A percentile compares a stretch with the other conserved stretches of the same genome.
phyloP scores from a whole-genome alignment of 257 asterid species.

The Plantago major region DNA sequence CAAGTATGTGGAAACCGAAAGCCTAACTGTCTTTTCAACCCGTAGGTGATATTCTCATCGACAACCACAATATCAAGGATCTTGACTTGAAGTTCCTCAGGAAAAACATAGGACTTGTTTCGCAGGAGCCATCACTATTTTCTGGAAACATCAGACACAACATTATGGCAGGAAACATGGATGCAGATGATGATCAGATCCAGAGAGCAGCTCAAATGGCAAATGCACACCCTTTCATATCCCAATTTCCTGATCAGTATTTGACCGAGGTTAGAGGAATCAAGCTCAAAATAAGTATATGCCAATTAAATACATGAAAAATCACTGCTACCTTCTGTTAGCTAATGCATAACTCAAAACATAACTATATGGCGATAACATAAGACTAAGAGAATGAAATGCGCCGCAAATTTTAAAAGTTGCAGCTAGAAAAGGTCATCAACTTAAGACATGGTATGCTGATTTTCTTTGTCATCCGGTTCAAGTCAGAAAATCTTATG shows the following conservation, averaged over 20 bases:
- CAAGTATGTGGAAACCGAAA: not conserved
- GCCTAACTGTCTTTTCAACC: slow-evolving; percentile 22
- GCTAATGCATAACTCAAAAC: too few relatives aligned
- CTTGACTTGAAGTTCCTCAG: slow-evolving; percentile 65
- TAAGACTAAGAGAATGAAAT: too few relatives aligned
- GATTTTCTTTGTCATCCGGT: not conserved
- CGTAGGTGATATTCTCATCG: slow-evolving; percentile 64
- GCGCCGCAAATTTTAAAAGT: too few relatives aligned
- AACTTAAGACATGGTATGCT: too few relatives aligned
- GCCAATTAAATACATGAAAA: slow-evolving; percentile 7
- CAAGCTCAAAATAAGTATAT: not conserved
- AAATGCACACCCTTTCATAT: slow-evolving; percentile 76
- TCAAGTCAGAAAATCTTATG: slow-evolving; percentile 8
- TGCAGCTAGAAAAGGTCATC: too few relatives aligned
- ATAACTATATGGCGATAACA: too few relatives aligned
- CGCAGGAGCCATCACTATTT: slow-evolving; percentile 83
- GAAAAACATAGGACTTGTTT: slow-evolving; percentile 71
- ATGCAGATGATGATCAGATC: slow-evolving; percentile 56
- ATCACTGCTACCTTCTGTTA: not conserved
- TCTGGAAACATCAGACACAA: slow-evolving; percentile 72
- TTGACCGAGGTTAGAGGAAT: slow-evolving; percentile 52
- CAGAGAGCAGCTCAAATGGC: slow-evolving; percentile 62
- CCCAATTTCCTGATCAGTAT: slow-evolving; percentile 66
- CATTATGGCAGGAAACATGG: slow-evolving; percentile 56
- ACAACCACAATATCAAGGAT: slow-evolving; percentile 62